Evolutionary conservation across 345 rosid genomes (phyloP).

Genomic region (Diplotaxis tenuifolia): DNA sequence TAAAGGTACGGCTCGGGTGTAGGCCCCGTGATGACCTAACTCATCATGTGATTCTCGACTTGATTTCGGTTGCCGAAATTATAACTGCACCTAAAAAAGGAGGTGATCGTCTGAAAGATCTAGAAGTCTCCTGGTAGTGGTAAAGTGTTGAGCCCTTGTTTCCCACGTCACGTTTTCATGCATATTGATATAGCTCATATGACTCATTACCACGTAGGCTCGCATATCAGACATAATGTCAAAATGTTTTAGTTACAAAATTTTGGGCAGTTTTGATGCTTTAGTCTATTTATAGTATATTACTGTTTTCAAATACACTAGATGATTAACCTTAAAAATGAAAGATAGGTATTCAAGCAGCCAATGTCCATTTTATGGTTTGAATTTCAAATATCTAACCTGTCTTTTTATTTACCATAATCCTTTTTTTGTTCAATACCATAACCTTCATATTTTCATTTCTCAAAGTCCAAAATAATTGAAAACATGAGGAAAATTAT

Average conservation of each 20-base stretch:
- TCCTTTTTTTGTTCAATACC: neutral
- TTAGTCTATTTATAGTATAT: constrained; percentile 10
- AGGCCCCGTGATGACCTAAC: neutral
- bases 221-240: neutral
- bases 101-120: neutral
- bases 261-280: neutral
- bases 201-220: constrained; percentile 8
- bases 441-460: neutral
- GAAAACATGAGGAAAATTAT: neutral
- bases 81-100: neutral
- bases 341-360: neutral
- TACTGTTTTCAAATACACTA: neutral
- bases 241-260: neutral
- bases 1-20: neutral
- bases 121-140: neutral
- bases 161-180: constrained; percentile 3
- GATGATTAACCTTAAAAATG: neutral
- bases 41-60: constrained; percentile 21
- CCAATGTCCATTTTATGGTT: neutral
- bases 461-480: neutral
- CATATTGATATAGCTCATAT: neutral
- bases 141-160: neutral
- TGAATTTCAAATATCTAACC: neutral
- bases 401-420: neutral
- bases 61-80: constrained; percentile 9